Conservation (phyloP, 1,284 basidiomycete species). For the Xanthoconium separans region DNA sequence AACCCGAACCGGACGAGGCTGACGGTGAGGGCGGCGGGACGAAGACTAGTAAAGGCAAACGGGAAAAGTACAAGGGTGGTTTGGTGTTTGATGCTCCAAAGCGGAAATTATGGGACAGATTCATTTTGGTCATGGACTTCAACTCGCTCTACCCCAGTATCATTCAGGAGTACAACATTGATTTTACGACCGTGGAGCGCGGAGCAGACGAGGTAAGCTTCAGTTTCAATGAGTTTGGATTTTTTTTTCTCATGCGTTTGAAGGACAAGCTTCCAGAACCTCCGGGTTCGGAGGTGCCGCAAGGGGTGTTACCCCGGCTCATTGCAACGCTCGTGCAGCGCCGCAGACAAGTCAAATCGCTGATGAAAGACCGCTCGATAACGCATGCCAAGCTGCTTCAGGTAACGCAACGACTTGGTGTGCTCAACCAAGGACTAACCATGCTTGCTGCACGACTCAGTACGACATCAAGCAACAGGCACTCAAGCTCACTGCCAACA, state of each 20-base stretch:
- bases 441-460: slow-evolving; percentile 38
- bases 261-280: slow-evolving; percentile 89
- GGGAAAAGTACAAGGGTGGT: slow-evolving; percentile 98
- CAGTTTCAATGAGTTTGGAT: not conserved
- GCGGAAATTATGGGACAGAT: slow-evolving; percentile 95
- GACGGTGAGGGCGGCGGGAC: slow-evolving; percentile 59
- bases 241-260: slow-evolving; percentile 3
- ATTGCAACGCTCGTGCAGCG: slow-evolving; percentile 94
- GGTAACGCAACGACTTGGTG: slow-evolving; percentile 44
- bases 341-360: slow-evolving; percentile 86
- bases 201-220: slow-evolving; percentile 61
- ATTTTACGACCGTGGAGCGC: slow-evolving; percentile 94
- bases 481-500: slow-evolving; percentile 97
- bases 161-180: slow-evolving; percentile 99
- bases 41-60: slow-evolving; percentile 66
- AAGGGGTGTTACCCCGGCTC: slow-evolving; percentile 92
- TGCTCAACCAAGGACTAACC: slow-evolving; percentile 4
- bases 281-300: slow-evolving; percentile 68
- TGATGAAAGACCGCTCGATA: slow-evolving; percentile 91
- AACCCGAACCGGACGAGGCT: slow-evolving; percentile 49
- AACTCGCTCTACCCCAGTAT: slow-evolving; percentile 99
- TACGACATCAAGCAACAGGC: slow-evolving; percentile 98
- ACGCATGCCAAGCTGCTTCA: slow-evolving; percentile 81
- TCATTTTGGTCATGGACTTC: slow-evolving; percentile 99
- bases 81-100: slow-evolving; percentile 93